These are phyloP conservation scores for Phytophthora sojae DNA, from an alignment of 352 stramenopile genomes.

Conservation along the genomic window DNA sequence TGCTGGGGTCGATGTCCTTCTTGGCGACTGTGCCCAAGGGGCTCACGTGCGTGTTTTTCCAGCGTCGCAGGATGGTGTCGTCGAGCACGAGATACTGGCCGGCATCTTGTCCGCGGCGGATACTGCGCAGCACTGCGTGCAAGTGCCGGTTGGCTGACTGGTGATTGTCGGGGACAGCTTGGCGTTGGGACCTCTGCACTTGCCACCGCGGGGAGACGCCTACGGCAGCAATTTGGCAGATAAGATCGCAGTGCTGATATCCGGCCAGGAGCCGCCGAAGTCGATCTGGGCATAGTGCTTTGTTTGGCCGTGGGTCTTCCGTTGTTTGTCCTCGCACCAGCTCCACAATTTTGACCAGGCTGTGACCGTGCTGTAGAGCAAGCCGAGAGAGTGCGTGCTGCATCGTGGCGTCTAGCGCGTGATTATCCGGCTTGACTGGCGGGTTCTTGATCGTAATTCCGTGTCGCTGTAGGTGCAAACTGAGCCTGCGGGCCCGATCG, in stretches of 20 bases:
- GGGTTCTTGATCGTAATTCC: too few species aligned
- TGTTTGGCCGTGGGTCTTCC: conserved; percentile 14
- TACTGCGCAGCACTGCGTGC: conserved; percentile 1
- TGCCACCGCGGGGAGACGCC: conserved; percentile 1
- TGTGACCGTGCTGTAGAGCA: not conserved
- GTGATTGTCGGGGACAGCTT: conserved; percentile 1
- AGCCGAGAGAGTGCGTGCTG: not conserved
- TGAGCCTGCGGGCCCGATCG: too few species aligned
- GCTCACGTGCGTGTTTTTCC: conserved; percentile 2
- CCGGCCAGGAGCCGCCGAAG: not conserved
- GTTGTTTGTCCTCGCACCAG: not conserved
- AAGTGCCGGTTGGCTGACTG: conserved; percentile 12
- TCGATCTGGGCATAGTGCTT: not conserved
- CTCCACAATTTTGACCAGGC: not conserved
- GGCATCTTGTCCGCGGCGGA: conserved; percentile 9
- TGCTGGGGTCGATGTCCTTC: conserved; percentile 4
- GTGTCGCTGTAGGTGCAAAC: too few species aligned
- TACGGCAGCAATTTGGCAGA: not conserved
- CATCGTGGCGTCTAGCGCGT: not conserved
- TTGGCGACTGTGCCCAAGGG: conserved; percentile 13
- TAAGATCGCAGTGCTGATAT: not conserved
- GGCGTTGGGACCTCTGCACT: not conserved
- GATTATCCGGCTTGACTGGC: too few species aligned
- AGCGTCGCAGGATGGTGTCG: not conserved
- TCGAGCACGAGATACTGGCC: conserved; percentile 16